phyloP scores from a whole-genome alignment of 2,329 filamentous ascomycete genomes.

The Sarocladiaceae sp. region DNA sequence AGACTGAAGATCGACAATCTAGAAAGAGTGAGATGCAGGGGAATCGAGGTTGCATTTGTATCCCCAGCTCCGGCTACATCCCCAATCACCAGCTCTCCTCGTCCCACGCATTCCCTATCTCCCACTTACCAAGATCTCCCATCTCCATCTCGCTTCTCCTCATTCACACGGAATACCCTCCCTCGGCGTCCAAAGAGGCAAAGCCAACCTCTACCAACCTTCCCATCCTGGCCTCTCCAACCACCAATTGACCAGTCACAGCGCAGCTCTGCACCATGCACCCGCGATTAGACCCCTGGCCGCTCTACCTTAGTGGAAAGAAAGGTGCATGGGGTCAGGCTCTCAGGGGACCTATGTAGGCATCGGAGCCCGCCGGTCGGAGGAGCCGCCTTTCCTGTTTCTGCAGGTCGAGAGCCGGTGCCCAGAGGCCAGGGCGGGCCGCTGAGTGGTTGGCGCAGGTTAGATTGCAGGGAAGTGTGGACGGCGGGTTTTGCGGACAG shows the following conservation, averaged over 20 bases:
- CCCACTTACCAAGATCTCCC: background rate
- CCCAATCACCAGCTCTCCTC: background rate
- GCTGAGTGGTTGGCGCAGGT: background rate
- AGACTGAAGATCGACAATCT: background rate
- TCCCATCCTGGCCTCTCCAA: background rate
- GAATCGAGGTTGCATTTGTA: background rate
- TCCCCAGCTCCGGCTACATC: background rate
- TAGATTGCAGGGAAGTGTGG: background rate
- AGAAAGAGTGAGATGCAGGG: background rate
- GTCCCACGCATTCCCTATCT: background rate
- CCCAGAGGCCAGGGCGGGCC: slow-evolving; percentile 3
- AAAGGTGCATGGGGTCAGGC: background rate
- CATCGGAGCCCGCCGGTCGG: background rate
- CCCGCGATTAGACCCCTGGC: background rate
- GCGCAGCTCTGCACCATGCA: background rate
- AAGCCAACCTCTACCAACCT: background rate
- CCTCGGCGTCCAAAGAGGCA: background rate
- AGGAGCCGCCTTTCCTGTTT: slow-evolving; percentile 19
- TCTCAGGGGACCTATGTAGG: background rate
- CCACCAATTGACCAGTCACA: slow-evolving; percentile 2
- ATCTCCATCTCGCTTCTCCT: background rate
- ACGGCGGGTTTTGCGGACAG: too few species aligned
- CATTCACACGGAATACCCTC: background rate
- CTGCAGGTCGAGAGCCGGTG: slow-evolving; percentile 17
- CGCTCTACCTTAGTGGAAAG: background rate